These are phyloP conservation scores for Eremomyces bilateralis DNA, from an alignment of 495 filamentous ascomycete genomes.

Conservation along the genomic window DNA sequence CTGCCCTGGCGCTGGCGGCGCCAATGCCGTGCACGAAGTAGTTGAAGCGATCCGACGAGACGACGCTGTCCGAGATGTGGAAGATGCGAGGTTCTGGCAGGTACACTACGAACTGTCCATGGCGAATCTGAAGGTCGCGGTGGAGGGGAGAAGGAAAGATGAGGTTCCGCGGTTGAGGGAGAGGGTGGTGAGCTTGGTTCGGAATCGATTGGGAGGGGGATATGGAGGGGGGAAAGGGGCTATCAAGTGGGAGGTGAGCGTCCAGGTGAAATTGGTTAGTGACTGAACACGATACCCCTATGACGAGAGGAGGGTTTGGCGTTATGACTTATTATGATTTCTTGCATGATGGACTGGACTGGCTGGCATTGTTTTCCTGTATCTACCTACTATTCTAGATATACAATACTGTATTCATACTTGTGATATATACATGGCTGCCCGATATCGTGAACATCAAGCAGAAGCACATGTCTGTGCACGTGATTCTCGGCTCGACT, in stretches of 20 bases:
- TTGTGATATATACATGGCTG: no score
- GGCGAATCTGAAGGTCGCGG: slow-evolving; percentile 71
- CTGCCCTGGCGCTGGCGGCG: slow-evolving; percentile 27
- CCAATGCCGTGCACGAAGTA: slow-evolving; percentile 45
- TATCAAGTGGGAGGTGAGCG: slow-evolving; percentile 63
- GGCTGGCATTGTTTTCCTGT: no score
- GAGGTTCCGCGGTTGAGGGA: slow-evolving; percentile 47
- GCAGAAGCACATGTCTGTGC: no score
- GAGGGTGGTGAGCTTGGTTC: slow-evolving; percentile 53
- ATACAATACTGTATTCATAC: no score
- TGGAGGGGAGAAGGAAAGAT: slow-evolving; percentile 33
- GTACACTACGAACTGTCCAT: slow-evolving; percentile 93
- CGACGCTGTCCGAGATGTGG: slow-evolving; percentile 47
- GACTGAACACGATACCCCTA: no score
- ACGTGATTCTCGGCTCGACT: no score
- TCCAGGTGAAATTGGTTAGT: no score
- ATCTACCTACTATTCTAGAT: no score
- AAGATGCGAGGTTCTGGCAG: slow-evolving; percentile 93
- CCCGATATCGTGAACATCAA: no score
- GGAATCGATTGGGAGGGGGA: slow-evolving; percentile 67
- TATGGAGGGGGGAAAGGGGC: slow-evolving; percentile 52
- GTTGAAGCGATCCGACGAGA: slow-evolving; percentile 69
- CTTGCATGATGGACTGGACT: no score
- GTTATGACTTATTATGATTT: no score
- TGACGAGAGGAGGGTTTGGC: no score